Percentiles rank a stretch among this genome's conserved stretches.
phyloP scores from a whole-genome alignment of 768 basidiomycete species.

The Inosperma sp. region DNA sequence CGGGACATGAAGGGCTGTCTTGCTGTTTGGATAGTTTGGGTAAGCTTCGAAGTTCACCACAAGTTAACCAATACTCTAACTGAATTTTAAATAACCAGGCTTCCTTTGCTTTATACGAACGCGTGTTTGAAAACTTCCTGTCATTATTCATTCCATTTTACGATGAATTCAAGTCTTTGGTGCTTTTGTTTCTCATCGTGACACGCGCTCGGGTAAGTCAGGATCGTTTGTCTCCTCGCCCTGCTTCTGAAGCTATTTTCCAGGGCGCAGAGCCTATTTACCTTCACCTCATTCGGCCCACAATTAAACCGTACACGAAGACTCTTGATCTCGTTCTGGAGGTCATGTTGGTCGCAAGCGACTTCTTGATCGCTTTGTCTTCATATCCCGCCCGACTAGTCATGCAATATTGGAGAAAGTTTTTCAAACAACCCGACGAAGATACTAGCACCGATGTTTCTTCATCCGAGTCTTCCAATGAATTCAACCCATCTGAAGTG shows the following conservation, averaged over 20 bases:
- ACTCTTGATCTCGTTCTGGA: constrained; percentile 65
- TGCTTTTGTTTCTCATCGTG: constrained; percentile 67
- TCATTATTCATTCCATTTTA: constrained; percentile 80
- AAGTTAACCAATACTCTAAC: not conserved
- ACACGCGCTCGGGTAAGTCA: constrained; percentile 66
- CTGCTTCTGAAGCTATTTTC: not conserved
- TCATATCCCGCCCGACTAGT: constrained; percentile 36
- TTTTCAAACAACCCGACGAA: constrained; percentile 17
- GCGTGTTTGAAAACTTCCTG: constrained; percentile 57
- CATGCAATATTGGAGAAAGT: constrained; percentile 35
- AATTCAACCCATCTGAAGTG: constrained; percentile 19
- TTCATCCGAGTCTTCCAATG: constrained; percentile 19
- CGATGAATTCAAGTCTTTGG: constrained; percentile 71
- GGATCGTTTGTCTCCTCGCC: too few species aligned
- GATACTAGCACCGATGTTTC: constrained; percentile 22
- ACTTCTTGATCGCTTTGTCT: constrained; percentile 47
- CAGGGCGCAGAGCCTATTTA: constrained; percentile 86
- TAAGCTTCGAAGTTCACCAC: constrained; percentile 32
- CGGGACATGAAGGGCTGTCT: constrained; percentile 82
- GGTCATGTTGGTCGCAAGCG: constrained; percentile 56
- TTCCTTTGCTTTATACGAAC: constrained; percentile 65
- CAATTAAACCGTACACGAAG: constrained; percentile 67
- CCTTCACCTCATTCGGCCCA: constrained; percentile 73
- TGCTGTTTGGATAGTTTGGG: constrained; percentile 85
- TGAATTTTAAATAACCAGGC: constrained; percentile 39